Evolutionary conservation across 495 filamentous ascomycete species (phyloP).

Genomic region (Alectoria sarmentosa): DNA sequence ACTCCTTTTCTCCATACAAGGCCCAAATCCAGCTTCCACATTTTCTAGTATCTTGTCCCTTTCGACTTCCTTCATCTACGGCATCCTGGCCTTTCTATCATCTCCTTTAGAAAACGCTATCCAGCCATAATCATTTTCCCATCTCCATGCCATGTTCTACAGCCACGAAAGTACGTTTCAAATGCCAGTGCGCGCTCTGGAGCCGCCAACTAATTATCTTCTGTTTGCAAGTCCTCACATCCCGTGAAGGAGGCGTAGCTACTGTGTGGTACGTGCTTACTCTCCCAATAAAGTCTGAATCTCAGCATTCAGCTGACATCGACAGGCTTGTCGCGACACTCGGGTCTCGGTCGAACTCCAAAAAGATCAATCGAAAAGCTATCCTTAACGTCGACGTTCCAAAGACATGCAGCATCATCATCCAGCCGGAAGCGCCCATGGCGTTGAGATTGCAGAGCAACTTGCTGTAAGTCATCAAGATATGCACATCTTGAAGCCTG

Average conservation of each 20-base stretch:
- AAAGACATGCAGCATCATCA: constrained; percentile 81
- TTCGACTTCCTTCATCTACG: not conserved
- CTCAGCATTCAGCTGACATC: not conserved
- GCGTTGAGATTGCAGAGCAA: constrained; percentile 89
- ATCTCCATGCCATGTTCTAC: constrained; percentile 65
- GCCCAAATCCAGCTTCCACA: not conserved
- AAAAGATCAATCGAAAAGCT: constrained; percentile 74
- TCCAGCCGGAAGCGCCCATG: constrained; percentile 77
- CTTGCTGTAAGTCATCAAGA: constrained; percentile 50
- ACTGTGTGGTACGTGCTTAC: constrained; percentile 80
- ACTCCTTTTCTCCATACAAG: not conserved
- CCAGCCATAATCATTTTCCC: no score
- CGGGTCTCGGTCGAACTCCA: constrained; percentile 63
- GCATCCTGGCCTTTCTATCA: not conserved
- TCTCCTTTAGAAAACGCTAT: not conserved
- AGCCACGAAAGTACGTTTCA: constrained; percentile 71
- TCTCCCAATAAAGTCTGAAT: not conserved
- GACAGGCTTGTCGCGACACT: constrained; percentile 87
- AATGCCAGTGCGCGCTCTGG: not conserved
- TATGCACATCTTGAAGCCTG: not conserved
- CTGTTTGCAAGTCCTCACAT: constrained; percentile 60
- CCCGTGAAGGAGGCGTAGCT: constrained; percentile 80
- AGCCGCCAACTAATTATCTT: constrained; percentile 22
- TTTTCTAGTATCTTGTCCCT: not conserved
- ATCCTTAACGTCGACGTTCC: constrained; percentile 82